phyloP scores from a whole-genome alignment of 176 grass and related monocot species.

The Aegilops tauschii region DNA sequence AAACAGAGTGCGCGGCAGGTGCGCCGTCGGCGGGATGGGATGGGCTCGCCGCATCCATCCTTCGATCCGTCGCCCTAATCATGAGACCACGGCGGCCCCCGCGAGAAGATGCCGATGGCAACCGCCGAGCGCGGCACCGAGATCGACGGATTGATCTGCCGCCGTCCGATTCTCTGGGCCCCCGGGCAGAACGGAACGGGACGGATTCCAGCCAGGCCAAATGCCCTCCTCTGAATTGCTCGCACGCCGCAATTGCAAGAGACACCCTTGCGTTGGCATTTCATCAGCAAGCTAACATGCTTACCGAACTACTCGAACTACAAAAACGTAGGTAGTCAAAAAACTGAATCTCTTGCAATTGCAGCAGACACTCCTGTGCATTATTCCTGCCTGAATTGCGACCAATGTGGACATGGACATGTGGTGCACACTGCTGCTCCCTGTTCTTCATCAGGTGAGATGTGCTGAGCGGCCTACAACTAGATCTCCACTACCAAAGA shows the following conservation, averaged over 20 bases:
- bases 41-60: not conserved
- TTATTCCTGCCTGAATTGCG: not conserved
- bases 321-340: too few relatives aligned
- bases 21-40: conserved; percentile 18
- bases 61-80: not conserved
- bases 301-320: too few relatives aligned
- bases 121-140: not conserved
- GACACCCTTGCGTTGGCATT: too few relatives aligned
- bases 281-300: too few relatives aligned
- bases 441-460: not conserved
- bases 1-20: conserved; percentile 3
- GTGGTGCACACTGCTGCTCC: not conserved
- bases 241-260: not conserved
- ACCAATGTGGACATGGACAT: not conserved
- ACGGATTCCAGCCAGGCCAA: not conserved
- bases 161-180: not conserved
- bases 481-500: conserved; percentile 19
- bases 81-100: not conserved
- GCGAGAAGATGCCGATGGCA: not conserved
- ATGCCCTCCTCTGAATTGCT: not conserved
- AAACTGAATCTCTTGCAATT: too few relatives aligned
- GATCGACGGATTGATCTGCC: not conserved
- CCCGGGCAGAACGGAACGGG: not conserved
- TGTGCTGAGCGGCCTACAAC: not conserved
- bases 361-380: too few relatives aligned